Evolutionary conservation across 2,329 filamentous ascomycete species (phyloP).

Genomic region (Microthyrium microscopicum): DNA sequence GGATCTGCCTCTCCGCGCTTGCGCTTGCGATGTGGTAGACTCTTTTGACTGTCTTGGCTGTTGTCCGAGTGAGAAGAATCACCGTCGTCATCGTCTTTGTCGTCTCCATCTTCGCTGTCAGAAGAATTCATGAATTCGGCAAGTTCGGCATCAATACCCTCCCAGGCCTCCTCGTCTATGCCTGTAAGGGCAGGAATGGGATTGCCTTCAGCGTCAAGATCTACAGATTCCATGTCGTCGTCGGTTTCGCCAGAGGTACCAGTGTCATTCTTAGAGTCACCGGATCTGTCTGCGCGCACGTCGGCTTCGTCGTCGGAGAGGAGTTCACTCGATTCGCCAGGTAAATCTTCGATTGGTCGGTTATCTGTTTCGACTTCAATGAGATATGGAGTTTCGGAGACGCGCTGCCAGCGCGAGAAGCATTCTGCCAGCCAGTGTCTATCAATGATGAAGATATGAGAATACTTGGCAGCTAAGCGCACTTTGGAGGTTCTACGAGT

Average conservation of each 20-base stretch:
- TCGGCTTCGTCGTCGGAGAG: conserved; percentile 28
- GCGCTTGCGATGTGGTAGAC: conserved; percentile 19
- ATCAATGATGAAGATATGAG: conserved; percentile 77
- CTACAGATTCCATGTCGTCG: conserved; percentile 5
- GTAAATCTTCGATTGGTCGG: conserved; percentile 20
- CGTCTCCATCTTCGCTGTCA: conserved; percentile 21
- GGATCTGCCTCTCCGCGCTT: conserved; percentile 15
- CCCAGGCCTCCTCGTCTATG: conserved; percentile 23
- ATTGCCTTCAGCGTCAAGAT: conserved; percentile 12
- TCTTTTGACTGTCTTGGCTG: conserved; percentile 12
- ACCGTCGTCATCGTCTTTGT: conserved; percentile 10
- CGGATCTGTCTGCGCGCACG: conserved; percentile 21
- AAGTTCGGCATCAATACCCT: conserved; percentile 50
- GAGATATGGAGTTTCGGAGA: conserved; percentile 67
- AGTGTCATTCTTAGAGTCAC: conserved; percentile 12
- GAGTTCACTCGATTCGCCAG: conserved; percentile 21
- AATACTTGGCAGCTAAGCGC: conserved; percentile 62
- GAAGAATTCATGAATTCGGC: conserved; percentile 50
- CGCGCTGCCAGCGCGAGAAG: conserved; percentile 64
- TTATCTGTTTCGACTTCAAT: conserved; percentile 60
- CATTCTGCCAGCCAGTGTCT: conserved; percentile 80
- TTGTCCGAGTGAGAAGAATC: conserved; percentile 5
- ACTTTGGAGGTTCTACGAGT: conserved; percentile 76
- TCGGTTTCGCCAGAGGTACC: conserved; percentile 5
- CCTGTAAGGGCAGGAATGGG: too few species aligned